phyloP scores from a whole-genome alignment of 2,329 filamentous ascomycete species.

The Colletotrichum tropicale region DNA sequence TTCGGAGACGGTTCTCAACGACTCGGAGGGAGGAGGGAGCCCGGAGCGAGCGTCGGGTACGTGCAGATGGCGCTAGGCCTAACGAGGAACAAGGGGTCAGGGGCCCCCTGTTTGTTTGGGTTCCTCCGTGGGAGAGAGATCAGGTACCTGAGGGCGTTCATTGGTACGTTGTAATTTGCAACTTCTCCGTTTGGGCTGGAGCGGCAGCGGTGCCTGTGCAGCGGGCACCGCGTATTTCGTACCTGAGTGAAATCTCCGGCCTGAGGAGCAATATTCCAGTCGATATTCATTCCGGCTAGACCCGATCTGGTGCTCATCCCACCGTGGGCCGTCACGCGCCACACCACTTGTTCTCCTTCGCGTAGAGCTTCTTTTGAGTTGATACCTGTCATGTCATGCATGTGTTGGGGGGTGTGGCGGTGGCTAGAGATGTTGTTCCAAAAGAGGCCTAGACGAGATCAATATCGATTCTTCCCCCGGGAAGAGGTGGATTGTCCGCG shows the following conservation, averaged over 20 bases:
- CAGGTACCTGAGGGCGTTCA: slow-evolving; percentile 2
- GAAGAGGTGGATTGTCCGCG: neutral
- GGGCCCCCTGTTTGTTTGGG: neutral
- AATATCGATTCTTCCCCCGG: neutral
- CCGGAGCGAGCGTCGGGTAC: neutral
- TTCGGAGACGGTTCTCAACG: neutral
- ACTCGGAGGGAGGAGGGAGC: neutral
- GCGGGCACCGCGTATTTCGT: neutral
- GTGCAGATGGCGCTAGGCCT: neutral
- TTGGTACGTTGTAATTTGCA: neutral
- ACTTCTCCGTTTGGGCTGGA: neutral
- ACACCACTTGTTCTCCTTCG: neutral
- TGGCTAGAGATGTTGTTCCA: neutral
- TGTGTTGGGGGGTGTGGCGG: neutral
- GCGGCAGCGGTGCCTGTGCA: neutral
- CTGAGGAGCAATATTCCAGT: neutral
- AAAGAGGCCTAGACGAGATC: neutral
- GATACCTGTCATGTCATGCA: neutral
- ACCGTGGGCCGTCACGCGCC: neutral
- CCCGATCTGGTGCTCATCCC: neutral
- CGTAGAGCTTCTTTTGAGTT: neutral
- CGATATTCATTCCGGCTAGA: neutral
- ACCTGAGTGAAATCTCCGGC: neutral
- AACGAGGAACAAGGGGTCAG: neutral
- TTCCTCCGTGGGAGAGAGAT: neutral